These are phyloP conservation scores for Lactifluus piperatus DNA, from an alignment of 768 basidiomycete genomes.

Conservation along the genomic window DNA sequence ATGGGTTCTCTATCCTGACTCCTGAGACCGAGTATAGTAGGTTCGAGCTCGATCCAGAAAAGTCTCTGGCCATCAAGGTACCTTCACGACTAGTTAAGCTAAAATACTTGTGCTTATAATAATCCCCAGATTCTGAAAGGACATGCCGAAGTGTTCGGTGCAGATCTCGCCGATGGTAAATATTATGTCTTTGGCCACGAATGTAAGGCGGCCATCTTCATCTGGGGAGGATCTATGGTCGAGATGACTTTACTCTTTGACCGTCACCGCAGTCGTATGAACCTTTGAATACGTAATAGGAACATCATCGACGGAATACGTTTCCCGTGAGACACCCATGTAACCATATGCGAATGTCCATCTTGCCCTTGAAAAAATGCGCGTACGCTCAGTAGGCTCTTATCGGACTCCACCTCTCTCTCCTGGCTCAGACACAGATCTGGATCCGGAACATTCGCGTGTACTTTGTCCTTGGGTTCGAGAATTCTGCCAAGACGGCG, in stretches of 20 bases:
- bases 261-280: conserved; percentile 4
- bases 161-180: conserved; percentile 74
- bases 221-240: conserved; percentile 82
- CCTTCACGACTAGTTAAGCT: conserved; percentile 8
- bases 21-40: conserved; percentile 83
- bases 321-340: conserved; percentile 90
- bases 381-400: conserved; percentile 69
- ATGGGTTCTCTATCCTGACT: conserved; percentile 66
- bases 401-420: conserved; percentile 50
- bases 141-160: conserved; percentile 82
- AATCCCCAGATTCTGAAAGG: conserved; percentile 56
- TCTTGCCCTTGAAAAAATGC: conserved; percentile 85
- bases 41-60: conserved; percentile 79
- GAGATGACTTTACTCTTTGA: conserved; percentile 62
- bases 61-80: conserved; percentile 73
- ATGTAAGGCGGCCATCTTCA: conserved; percentile 86
- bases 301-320: conserved; percentile 80
- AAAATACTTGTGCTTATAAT: neutral
- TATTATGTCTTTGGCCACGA: conserved; percentile 74
- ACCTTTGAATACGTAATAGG: conserved; percentile 61
- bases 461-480: conserved; percentile 87
- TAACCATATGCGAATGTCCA: conserved; percentile 78
- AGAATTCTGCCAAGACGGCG: conserved; percentile 87
- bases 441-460: conserved; percentile 54
- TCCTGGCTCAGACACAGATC: conserved; percentile 33